Percentiles rank a stretch among this genome's conserved stretches.
Conservation (phyloP, 768 basidiomycete species). For the Hericium coralloides region DNA sequence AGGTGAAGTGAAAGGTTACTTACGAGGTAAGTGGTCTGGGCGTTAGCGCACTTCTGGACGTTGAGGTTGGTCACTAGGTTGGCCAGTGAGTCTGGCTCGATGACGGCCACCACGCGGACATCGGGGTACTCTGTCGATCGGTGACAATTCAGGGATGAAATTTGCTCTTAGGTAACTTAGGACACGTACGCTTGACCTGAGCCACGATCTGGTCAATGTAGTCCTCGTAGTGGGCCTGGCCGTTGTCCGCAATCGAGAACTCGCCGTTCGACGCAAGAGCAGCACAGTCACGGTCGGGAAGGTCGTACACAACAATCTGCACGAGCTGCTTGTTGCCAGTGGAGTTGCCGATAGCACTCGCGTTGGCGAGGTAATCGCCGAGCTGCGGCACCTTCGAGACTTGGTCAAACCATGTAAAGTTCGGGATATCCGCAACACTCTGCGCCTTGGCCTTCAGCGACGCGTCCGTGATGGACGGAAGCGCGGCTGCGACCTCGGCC, state of each 20-base stretch:
- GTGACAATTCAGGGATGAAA: neutral
- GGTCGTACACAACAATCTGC: slow-evolving; percentile 37
- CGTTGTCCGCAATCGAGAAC: slow-evolving; percentile 48
- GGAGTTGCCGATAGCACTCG: slow-evolving; percentile 34
- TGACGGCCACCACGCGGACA: slow-evolving; percentile 54
- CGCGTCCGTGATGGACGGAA: slow-evolving; percentile 38
- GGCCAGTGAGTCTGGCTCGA: slow-evolving; percentile 60
- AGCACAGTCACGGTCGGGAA: slow-evolving; percentile 61
- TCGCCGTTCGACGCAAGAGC: slow-evolving; percentile 60
- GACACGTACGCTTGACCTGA: slow-evolving; percentile 35
- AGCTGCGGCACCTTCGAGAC: slow-evolving; percentile 46
- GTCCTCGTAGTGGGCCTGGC: slow-evolving; percentile 42
- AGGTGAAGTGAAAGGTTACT: neutral
- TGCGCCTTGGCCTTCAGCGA: slow-evolving; percentile 41
- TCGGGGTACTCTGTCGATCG: slow-evolving; percentile 36
- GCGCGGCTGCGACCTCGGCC: slow-evolving; percentile 42
- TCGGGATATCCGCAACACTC: slow-evolving; percentile 47
- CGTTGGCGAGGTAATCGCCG: slow-evolving; percentile 49
- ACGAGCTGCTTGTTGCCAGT: slow-evolving; percentile 37
- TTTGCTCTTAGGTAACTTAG: slow-evolving; percentile 7
- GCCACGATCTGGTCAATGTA: slow-evolving; percentile 60
- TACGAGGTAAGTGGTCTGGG: slow-evolving; percentile 42
- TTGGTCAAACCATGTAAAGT: slow-evolving; percentile 54
- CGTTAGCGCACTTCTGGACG: slow-evolving; percentile 46
- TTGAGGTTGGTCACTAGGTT: slow-evolving; percentile 63